A percentile compares a stretch with the other conserved stretches of the same genome.
Conservation (phyloP, 441 rosid genomes). For the Croton setiger region DNA sequence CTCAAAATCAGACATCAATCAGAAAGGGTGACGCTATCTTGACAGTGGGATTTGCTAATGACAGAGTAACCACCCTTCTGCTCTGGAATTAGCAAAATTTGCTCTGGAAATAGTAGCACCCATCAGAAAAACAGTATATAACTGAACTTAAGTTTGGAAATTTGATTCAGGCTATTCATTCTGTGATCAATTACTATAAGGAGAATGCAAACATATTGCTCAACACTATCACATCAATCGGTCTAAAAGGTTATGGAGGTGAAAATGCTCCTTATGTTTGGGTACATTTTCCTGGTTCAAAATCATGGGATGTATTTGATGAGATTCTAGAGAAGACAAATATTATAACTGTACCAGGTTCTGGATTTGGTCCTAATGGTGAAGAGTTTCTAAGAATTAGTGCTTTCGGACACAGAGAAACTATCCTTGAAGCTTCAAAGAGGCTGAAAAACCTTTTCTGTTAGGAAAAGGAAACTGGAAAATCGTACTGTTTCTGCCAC, state of each 20-base stretch:
- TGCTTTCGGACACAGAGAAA: constrained; percentile 50
- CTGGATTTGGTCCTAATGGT: constrained; percentile 65
- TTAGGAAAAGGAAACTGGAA: not conserved
- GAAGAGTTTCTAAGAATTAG: constrained; percentile 58
- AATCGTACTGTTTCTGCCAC: not conserved
- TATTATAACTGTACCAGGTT: constrained; percentile 60
- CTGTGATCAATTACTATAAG: constrained; percentile 43
- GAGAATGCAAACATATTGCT: constrained; percentile 51
- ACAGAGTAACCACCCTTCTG: too few species aligned
- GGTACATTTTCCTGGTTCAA: constrained; percentile 57
- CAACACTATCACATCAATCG: constrained; percentile 38
- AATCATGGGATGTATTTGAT: constrained; percentile 64
- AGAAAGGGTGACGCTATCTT: too few species aligned
- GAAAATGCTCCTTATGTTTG: constrained; percentile 64
- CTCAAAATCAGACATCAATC: too few species aligned
- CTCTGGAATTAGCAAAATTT: too few species aligned
- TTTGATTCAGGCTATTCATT: constrained; percentile 34
- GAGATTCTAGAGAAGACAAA: constrained; percentile 61
- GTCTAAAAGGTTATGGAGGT: constrained; percentile 53
- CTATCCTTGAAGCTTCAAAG: constrained; percentile 51
- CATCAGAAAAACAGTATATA: not conserved
- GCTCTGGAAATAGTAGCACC: too few species aligned
- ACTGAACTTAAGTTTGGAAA: not conserved
- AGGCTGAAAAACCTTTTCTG: constrained; percentile 37
- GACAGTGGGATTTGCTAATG: too few species aligned